Evolutionary conservation across 2,329 filamentous ascomycete species (phyloP).

Genomic region (Lithohypha guttulata): DNA sequence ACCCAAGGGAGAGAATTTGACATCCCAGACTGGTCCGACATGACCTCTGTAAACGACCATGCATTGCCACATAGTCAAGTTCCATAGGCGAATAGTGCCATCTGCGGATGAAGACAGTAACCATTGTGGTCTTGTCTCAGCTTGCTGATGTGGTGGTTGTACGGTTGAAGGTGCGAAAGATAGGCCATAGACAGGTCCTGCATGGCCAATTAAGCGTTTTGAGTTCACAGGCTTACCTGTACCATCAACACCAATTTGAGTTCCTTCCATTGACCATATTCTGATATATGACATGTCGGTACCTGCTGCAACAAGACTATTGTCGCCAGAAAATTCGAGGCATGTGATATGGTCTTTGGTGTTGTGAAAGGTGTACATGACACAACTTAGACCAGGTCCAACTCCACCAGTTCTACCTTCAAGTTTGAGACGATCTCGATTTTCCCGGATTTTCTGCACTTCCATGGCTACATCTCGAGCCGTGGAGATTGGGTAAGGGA

Average conservation of each 20-base stretch:
- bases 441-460: conserved; percentile 85
- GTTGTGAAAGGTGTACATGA: conserved; percentile 99
- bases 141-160: conserved; percentile 37
- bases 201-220: conserved; percentile 73
- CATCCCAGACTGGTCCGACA: conserved; percentile 76
- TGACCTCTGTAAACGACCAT: conserved; percentile 91
- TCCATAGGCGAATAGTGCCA: conserved; percentile 84
- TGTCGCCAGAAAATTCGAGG: conserved; percentile 89
- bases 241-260: conserved; percentile 60
- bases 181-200: conserved; percentile 77
- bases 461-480: conserved; percentile 88
- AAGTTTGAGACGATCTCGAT: conserved; percentile 82
- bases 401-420: conserved; percentile 73
- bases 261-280: conserved; percentile 83
- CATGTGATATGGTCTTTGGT: conserved; percentile 86
- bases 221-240: conserved; percentile 58
- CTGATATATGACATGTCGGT: conserved; percentile 93
- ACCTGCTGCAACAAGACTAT: conserved; percentile 73
- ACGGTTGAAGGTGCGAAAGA: conserved; percentile 68
- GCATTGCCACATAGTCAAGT: conserved; percentile 80
- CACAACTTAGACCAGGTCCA: conserved; percentile 73
- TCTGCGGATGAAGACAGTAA: conserved; percentile 82
- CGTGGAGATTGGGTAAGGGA: conserved; percentile 78
- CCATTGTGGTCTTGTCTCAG: conserved; percentile 53
- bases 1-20: conserved; percentile 82